These are phyloP conservation scores for Seiridium cupressi DNA, from an alignment of 2,329 filamentous ascomycete species.

Conservation along the genomic window DNA sequence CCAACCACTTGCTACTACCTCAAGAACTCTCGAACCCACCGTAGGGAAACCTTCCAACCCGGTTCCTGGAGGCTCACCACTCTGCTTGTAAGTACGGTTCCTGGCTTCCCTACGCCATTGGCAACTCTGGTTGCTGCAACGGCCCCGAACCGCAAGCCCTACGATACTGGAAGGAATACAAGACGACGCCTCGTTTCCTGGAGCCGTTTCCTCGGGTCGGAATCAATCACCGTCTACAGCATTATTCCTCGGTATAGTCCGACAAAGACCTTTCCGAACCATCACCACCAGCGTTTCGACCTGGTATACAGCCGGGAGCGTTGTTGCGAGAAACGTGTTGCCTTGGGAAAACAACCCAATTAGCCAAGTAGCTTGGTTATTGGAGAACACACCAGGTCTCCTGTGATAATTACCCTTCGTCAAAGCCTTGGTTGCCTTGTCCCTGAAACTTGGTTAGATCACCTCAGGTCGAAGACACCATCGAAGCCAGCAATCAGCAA, in stretches of 20 bases:
- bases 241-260: neutral
- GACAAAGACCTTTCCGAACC: neutral
- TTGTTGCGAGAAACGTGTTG: too few species aligned
- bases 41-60: slow-evolving; percentile 14
- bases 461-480: neutral
- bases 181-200: too few species aligned
- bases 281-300: neutral
- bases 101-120: slow-evolving; percentile 6
- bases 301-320: too few species aligned
- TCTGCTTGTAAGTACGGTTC: slow-evolving; percentile 1
- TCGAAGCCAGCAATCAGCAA: neutral
- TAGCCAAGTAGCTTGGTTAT: too few species aligned
- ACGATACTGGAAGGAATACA: neutral
- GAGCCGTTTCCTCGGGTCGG: too few species aligned
- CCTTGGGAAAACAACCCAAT: too few species aligned
- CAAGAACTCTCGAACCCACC: slow-evolving; percentile 20
- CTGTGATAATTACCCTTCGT: neutral
- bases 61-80: neutral
- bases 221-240: neutral
- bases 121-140: slow-evolving; percentile 7
- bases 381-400: too few species aligned
- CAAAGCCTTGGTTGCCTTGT: neutral
- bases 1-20: slow-evolving; percentile 17
- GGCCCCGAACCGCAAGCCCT: slow-evolving; percentile 4
- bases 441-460: neutral